Percentiles rank a stretch among this genome's conserved stretches.
Evolutionary conservation across 805 yeast species (phyloP).

Genomic region (Pichia scutulata): DNA sequence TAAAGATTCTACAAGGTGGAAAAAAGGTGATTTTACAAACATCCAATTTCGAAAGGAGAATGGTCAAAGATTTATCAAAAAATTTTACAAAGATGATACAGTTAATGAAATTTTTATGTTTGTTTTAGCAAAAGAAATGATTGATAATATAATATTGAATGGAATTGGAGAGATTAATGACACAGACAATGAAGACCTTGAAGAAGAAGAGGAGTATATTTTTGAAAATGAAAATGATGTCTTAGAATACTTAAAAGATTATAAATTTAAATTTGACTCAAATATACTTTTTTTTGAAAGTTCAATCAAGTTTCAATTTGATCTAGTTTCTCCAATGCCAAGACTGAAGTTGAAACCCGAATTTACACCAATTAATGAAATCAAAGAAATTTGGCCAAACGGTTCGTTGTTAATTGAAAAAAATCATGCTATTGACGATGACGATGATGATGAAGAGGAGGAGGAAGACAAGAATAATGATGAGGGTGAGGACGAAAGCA

Average conservation of each 20-base stretch:
- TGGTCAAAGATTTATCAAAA: constrained; percentile 43
- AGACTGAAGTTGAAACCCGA: constrained; percentile 24
- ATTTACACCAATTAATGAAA: constrained; percentile 15
- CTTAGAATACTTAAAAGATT: constrained; percentile 8
- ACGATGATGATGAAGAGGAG: constrained; percentile 10
- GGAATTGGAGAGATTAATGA: constrained; percentile 1
- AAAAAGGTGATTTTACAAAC: constrained; percentile 29
- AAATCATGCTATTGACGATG: constrained; percentile 18
- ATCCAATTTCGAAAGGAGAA: constrained; percentile 50
- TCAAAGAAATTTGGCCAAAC: constrained; percentile 31
- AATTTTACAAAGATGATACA: constrained; percentile 33
- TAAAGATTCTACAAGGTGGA: constrained; percentile 11
- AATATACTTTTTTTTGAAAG: not conserved
- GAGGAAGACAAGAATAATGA: not conserved
- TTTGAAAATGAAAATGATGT: constrained; percentile 12
- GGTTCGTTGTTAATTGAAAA: constrained; percentile 30
- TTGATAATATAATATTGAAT: constrained; percentile 9
- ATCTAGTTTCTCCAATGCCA: constrained; percentile 31
- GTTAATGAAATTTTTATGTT: constrained; percentile 42
- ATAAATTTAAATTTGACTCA: constrained; percentile 3
- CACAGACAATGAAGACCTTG: constrained; percentile 7
- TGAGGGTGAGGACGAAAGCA: constrained; percentile 3
- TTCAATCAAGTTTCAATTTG: constrained; percentile 23
- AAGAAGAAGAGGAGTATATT: constrained; percentile 4
- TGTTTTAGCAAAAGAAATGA: constrained; percentile 35